Evolutionary conservation across 768 basidiomycete genomes (phyloP).

Genomic region (Podaxis mareebaensis): DNA sequence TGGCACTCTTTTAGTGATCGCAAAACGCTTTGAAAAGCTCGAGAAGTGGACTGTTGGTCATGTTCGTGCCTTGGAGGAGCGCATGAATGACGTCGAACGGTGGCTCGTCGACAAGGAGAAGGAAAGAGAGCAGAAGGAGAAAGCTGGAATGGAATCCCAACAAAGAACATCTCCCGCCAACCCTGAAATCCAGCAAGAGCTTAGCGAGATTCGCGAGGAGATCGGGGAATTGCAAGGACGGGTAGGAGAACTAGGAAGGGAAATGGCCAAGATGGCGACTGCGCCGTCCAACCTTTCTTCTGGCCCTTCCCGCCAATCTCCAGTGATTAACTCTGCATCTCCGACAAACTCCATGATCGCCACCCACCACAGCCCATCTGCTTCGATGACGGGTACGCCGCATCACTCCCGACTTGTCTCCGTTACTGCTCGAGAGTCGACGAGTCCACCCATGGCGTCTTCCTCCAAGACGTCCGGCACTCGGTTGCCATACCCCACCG

Average conservation of each 20-base stretch:
- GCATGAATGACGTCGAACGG: conserved; percentile 89
- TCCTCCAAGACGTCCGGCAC: conserved; percentile 44
- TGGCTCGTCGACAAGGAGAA: conserved; percentile 88
- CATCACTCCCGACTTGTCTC: conserved; percentile 37
- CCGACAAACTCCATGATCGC: conserved; percentile 14
- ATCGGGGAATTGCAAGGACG: conserved; percentile 73
- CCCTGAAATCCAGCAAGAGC: conserved; percentile 35
- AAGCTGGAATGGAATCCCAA: conserved; percentile 16
- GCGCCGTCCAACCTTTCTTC: conserved; percentile 50
- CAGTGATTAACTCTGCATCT: conserved; percentile 20
- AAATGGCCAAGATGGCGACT: conserved; percentile 74
- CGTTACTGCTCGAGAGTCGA: conserved; percentile 58
- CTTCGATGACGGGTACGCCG: conserved; percentile 40
- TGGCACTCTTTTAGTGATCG: conserved; percentile 71
- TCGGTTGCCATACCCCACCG: conserved; percentile 79
- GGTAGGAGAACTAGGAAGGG: conserved; percentile 72
- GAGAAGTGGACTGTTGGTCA: conserved; percentile 91
- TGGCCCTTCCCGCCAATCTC: conserved; percentile 48
- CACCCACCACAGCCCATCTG: conserved; percentile 23
- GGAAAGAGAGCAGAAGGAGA: conserved; percentile 47
- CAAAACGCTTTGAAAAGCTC: conserved; percentile 83
- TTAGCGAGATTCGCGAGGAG: conserved; percentile 65
- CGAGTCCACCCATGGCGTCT: conserved; percentile 61
- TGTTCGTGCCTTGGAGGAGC: conserved; percentile 85
- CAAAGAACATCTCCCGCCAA: conserved; percentile 14